Base-by-base conservation (phyloP, 139 green algal genomes). In the Spirogloea muscicola region DNA sequence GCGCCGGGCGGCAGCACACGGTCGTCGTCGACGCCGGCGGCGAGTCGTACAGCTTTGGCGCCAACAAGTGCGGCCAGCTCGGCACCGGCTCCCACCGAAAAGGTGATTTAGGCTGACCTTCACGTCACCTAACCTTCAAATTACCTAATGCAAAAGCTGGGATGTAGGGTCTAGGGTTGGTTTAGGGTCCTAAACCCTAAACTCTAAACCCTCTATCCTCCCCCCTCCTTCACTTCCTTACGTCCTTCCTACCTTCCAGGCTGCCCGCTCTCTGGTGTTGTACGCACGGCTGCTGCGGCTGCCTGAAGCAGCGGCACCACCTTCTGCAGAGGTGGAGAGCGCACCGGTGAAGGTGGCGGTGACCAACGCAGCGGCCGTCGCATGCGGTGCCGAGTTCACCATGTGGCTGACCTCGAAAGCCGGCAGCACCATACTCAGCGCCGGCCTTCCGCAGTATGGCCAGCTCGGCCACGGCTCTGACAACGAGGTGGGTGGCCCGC, bases 391-490 rank as follows among this genome's bases (percentile, higher is more conserved):
- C 0, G 94, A 98, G 70, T 98, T 97, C 85, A 95, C 91, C 6
- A 75, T 94, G 80, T 96, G 90, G 89, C 62, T 90, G 18, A 75
- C 68, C 0, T 29, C 41, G 21, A 65, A 16, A 1, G 33, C 34
- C 10, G 36, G 31, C 29, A 29, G 37, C 29, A 61, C 58, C 46
- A 67, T 74, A 13, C 37, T 77, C 33, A 64, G 36, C 21, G 70
- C 70, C 7, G 91, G 91, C 21, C 77, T 89, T 57, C 87, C 88
- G 1, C 92, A 96, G 72, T 96, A 96, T 68, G 94, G 94, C 0
- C 91, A 96, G 81, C 83, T 97, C 51, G 94, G 94, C 3, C 87
- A 96, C 68, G 94, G 91, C 49, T 89, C 83, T 1, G 90, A 97
- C 81, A 81, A 93, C 81, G 80, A 77, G 58, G 71, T 79, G 52